Percentiles rank a stretch among this genome's conserved stretches.
Conservation (phyloP, 2,329 filamentous ascomycete genomes). For the Fusarium acutatum region DNA sequence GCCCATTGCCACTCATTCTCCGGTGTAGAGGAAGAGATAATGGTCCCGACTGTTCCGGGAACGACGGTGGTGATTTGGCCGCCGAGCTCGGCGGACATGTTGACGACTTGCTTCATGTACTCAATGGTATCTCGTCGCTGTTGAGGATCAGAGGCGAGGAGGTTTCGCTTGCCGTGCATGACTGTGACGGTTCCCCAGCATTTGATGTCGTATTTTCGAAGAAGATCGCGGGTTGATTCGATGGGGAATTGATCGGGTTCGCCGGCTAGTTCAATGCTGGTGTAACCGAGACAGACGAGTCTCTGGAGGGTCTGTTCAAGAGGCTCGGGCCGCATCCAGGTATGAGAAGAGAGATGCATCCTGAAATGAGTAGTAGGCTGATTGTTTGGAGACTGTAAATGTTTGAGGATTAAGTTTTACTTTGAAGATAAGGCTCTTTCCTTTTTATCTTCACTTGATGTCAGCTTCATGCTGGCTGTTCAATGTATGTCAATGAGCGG, state of each 20-base stretch:
- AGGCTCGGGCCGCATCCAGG: slow-evolving; percentile 33
- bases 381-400: fast-evolving
- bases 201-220: slow-evolving; percentile 21
- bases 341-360: slow-evolving; percentile 35
- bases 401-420: fast-evolving
- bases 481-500: background rate
- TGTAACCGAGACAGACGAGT: slow-evolving; percentile 18
- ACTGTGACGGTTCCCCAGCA: slow-evolving; percentile 35
- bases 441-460: background rate
- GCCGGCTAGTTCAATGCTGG: slow-evolving; percentile 26
- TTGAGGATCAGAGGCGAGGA: slow-evolving; percentile 24
- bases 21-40: slow-evolving; percentile 10
- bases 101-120: slow-evolving; percentile 31
- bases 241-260: slow-evolving; percentile 16
- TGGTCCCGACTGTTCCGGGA: slow-evolving; percentile 22
- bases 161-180: slow-evolving; percentile 23
- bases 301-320: slow-evolving; percentile 26
- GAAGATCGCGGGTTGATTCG: slow-evolving; percentile 1
- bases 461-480: background rate
- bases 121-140: slow-evolving; percentile 16
- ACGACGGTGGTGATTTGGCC: slow-evolving; percentile 20
- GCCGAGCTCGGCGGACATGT: slow-evolving; percentile 18
- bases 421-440: fast-evolving
- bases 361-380: fast-evolving
- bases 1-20: slow-evolving; percentile 34